Evolutionary conservation across 106 monocot species (phyloP).

Genomic region (Ottelia alismoides): DNA sequence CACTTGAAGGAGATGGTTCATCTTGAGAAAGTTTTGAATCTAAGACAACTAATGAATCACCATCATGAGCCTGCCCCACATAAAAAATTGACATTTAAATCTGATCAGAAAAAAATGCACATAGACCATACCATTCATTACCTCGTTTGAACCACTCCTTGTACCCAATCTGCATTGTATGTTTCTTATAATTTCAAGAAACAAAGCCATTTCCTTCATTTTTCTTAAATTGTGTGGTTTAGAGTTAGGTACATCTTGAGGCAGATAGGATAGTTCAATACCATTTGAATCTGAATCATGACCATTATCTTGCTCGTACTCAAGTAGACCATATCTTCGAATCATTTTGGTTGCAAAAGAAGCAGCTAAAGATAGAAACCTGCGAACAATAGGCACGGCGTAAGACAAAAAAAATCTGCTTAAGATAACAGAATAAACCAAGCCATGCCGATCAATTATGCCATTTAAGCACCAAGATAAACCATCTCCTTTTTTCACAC

Average conservation of each 20-base stretch:
- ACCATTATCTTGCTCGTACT: conserved; percentile 23
- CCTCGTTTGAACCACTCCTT: conserved; percentile 27
- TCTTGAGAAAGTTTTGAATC: too few species aligned
- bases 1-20: too few species aligned
- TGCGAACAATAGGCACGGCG: conserved; percentile 23
- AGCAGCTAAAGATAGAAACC: conserved; percentile 73
- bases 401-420: too few species aligned
- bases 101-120: too few species aligned
- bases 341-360: conserved; percentile 95
- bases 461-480: too few species aligned
- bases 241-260: conserved; percentile 7
- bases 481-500: too few species aligned
- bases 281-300: conserved; percentile 2
- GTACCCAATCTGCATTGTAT: conserved; percentile 32
- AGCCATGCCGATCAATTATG: too few species aligned
- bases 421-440: too few species aligned
- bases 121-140: conserved; percentile 38
- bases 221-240: conserved; percentile 27
- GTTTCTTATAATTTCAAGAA: conserved; percentile 90
- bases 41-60: too few species aligned
- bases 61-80: too few species aligned
- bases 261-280: conserved; percentile 1
- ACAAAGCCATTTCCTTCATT: conserved; percentile 67
- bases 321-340: conserved; percentile 51
- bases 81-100: too few species aligned